Evolutionary conservation across 331 rosid species (phyloP).

Genomic region (Malus hybrid): DNA sequence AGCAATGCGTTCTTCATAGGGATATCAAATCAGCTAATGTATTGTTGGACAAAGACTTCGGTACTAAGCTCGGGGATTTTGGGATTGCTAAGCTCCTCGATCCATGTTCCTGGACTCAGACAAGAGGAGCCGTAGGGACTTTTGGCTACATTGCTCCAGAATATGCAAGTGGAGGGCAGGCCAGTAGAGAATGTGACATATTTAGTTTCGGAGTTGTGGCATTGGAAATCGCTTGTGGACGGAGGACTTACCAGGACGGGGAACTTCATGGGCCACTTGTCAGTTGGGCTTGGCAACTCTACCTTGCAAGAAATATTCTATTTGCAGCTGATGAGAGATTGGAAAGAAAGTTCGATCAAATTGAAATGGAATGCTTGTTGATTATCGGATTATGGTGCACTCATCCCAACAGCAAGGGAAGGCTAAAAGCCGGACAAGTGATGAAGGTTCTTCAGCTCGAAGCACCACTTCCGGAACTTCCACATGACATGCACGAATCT

Average conservation of each 20-base stretch:
- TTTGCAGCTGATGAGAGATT: neutral
- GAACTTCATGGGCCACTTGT: neutral
- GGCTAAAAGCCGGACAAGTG: no score
- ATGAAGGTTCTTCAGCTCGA: no score
- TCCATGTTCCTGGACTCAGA: no score
- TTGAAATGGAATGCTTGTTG: neutral
- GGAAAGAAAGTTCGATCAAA: neutral
- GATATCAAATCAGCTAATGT: no score
- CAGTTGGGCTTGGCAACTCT: neutral
- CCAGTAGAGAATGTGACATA: neutral
- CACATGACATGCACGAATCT: neutral
- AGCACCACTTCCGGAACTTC: no score
- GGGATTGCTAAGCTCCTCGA: no score
- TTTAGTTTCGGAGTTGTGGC: slow-evolving; percentile 4
- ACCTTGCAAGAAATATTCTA: neutral
- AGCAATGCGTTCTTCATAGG: no score
- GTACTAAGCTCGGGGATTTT: no score
- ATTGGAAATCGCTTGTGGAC: neutral
- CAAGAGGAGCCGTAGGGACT: no score
- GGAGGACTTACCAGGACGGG: neutral
- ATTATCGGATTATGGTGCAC: neutral
- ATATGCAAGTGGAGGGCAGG: neutral
- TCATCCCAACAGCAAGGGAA: no score
- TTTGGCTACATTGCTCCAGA: neutral
- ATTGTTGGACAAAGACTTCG: no score